Evolutionary conservation across 371 early-diverging fungal genomes (phyloP).

Genomic region (Mucor racemosus): DNA sequence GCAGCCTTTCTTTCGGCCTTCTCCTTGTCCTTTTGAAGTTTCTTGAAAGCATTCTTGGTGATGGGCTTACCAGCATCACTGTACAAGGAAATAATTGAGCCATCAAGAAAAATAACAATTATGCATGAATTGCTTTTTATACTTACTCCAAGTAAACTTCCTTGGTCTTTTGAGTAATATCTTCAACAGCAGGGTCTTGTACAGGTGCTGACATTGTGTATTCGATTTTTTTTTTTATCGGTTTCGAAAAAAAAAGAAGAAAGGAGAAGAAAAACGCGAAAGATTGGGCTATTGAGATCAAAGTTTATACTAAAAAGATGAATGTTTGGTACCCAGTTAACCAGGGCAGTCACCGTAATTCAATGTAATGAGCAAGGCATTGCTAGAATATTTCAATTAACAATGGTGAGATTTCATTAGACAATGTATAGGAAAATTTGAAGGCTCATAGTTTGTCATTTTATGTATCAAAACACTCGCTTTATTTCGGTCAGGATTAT

Average conservation of each 20-base stretch:
- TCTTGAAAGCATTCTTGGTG: slow-evolving; percentile 92
- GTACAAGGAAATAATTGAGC: background rate
- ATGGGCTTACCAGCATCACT: slow-evolving; percentile 90
- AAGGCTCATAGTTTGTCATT: no score
- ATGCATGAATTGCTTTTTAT: background rate
- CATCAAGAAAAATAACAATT: background rate
- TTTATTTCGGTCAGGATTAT: no score
- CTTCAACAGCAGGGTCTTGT: slow-evolving; percentile 48
- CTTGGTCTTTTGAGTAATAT: slow-evolving; percentile 58
- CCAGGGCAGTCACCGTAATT: no score
- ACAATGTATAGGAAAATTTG: no score
- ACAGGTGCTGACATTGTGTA: slow-evolving; percentile 38
- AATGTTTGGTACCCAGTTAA: no score
- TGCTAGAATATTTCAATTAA: no score
- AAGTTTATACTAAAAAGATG: no score
- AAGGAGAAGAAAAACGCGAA: slow-evolving; percentile 2
- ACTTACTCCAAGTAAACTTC: slow-evolving; percentile 62
- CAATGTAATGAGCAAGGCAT: no score
- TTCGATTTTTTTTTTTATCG: background rate
- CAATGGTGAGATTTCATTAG: no score
- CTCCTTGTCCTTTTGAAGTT: slow-evolving; percentile 89
- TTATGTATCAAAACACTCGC: no score
- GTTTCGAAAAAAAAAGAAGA: slow-evolving; percentile 8
- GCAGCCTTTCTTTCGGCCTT: slow-evolving; percentile 86
- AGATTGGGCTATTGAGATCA: no score